Evolutionary conservation across 139 green algal genomes (phyloP).

Genomic region (Coccomyxa sp.): DNA sequence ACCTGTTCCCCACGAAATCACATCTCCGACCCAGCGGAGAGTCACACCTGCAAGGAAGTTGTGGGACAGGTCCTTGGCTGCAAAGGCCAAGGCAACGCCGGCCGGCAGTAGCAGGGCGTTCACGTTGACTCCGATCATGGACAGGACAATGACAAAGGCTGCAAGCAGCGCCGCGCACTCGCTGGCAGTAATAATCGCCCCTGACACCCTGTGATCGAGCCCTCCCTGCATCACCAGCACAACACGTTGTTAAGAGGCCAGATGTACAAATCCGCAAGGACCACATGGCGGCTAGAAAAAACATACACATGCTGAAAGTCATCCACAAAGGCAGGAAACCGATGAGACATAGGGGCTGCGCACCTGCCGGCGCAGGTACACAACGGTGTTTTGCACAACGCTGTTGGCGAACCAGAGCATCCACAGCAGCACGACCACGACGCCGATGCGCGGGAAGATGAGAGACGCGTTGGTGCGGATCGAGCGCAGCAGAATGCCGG

Average conservation of each 20-base stretch:
- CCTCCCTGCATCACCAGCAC: slow-evolving; percentile 36
- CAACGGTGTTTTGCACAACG: slow-evolving; percentile 59
- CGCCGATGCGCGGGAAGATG: slow-evolving; percentile 62
- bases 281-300: too few species aligned
- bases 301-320: too few species aligned
- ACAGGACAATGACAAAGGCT: slow-evolving; percentile 55
- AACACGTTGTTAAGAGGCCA: too few species aligned
- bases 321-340: too few species aligned
- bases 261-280: too few species aligned
- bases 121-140: slow-evolving; percentile 32
- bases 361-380: slow-evolving; percentile 51
- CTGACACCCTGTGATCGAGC: slow-evolving; percentile 51
- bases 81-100: slow-evolving; percentile 55
- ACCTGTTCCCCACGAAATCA: too few species aligned
- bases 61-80: slow-evolving; percentile 56
- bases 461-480: slow-evolving; percentile 68
- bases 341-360: background rate
- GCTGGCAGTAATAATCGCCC: slow-evolving; percentile 47
- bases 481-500: slow-evolving; percentile 69
- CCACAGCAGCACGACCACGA: slow-evolving; percentile 71
- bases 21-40: background rate
- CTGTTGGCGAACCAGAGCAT: slow-evolving; percentile 71
- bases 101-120: slow-evolving; percentile 61
- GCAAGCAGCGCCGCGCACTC: slow-evolving; percentile 49
- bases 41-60: slow-evolving; percentile 56